A percentile compares a stretch with the other conserved stretches of the same genome.
Conservation (phyloP, 352 stramenopile genomes). For the Phytophthora gonapodyides region DNA sequence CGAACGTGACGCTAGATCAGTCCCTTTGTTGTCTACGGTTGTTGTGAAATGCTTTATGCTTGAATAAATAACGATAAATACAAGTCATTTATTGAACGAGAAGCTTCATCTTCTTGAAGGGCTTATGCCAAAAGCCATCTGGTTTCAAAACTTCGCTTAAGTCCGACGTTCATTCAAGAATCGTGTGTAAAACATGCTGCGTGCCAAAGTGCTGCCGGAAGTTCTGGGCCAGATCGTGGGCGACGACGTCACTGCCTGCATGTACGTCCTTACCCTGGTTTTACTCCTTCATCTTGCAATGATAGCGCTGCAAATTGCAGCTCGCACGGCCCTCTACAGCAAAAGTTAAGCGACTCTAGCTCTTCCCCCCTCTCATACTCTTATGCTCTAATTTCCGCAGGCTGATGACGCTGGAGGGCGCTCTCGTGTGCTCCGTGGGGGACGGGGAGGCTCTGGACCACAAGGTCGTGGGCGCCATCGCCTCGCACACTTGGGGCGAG, state of each 20-base stretch:
- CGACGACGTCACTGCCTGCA: conserved; percentile 70
- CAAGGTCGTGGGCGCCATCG: conserved; percentile 88
- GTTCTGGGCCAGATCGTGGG: conserved; percentile 81
- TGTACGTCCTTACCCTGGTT: conserved; percentile 48
- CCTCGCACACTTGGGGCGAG: conserved; percentile 84
- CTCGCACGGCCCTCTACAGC: conserved; percentile 2
- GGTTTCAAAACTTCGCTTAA: conserved; percentile 1
- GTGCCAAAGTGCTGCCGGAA: conserved; percentile 78
- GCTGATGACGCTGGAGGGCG: conserved; percentile 84
- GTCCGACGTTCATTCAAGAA: background rate
- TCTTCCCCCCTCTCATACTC: background rate
- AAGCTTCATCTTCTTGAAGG: background rate
- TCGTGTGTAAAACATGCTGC: conserved; percentile 57
- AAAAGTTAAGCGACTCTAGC: conserved; percentile 11
- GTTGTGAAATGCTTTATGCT: conserved; percentile 8
- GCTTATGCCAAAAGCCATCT: background rate
- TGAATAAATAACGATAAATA: too few relatives aligned
- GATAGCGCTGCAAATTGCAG: conserved; percentile 1
- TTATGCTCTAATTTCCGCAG: conserved; percentile 30
- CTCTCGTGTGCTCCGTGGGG: conserved; percentile 80
- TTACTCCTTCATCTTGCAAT: background rate
- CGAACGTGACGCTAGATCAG: conserved; percentile 8
- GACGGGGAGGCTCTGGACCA: conserved; percentile 62
- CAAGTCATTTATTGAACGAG: too few relatives aligned
- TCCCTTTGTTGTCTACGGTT: too few relatives aligned